Evolutionary conservation across 345 rosid genomes (phyloP), one percentile per base, ranked within the genome.

Genomic region (Eutrema yunnanense): DNA sequence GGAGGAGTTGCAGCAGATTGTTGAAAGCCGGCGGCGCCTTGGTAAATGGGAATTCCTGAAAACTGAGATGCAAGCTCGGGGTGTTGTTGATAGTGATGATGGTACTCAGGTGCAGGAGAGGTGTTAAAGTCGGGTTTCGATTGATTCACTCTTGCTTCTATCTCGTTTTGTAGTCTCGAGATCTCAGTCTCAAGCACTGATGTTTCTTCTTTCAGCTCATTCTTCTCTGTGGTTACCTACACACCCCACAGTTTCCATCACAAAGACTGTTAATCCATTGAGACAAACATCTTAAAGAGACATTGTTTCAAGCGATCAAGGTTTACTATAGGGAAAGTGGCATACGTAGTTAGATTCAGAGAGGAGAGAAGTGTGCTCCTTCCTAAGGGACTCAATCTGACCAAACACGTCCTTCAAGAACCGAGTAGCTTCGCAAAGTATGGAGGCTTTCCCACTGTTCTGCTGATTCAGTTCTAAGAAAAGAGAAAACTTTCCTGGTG

Each of bases 341-440:
- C 87, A 84, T 84, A 91, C 98, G 64, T 95, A 92, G 71, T 52
- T 81, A 76, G 98, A 88, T 71, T 95, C 98, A 4, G 97, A 90
- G 61, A 86, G 26, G 36, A 95, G 82, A 54, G 88, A 73, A 47
- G 74, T 68, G 30, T 87, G 83, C 75, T 95, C 99, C 84, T 88
- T 85, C 62, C 81, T 82, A 66, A 95, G 92, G 32, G 80, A 62
- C 41, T 92, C 92, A n/a, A 90, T 90, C 83, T 88, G 92, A 67
- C 76, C 80, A 71, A 76, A 71, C 66, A 85, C 79, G 29, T 90
- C 97, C 74, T 90, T 95, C 81, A 95, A 79, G 42, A 87, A 67
- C 52, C 90, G 84, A 73, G 92, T 71, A 47, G 97, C 86, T 86
- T 95, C 98, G 12, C 78, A 54, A 13, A 95, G 51, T 73, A 86